A percentile compares a stretch with the other conserved stretches of the same genome.
These are phyloP conservation scores for Penicillium desertorum DNA, from an alignment of 495 filamentous ascomycete genomes.

Conservation along the genomic window DNA sequence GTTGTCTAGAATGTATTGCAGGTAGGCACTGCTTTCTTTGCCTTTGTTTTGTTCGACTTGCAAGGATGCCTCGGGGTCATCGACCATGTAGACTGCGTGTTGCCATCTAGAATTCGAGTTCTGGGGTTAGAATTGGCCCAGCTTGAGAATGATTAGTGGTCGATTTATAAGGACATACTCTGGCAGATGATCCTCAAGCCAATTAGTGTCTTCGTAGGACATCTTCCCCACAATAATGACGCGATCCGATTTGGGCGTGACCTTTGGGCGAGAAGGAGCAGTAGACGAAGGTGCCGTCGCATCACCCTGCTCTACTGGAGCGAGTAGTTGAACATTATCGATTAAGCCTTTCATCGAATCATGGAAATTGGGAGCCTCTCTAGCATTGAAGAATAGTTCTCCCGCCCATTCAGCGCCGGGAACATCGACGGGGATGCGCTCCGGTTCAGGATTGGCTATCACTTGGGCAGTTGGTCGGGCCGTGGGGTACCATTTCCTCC, in stretches of 20 bases:
- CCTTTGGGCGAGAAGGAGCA: constrained; percentile 16
- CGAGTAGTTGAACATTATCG: neutral
- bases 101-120: constrained; percentile 37
- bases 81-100: constrained; percentile 57
- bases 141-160: neutral
- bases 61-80: constrained; percentile 51
- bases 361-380: neutral
- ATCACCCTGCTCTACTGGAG: neutral
- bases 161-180: constrained; percentile 29
- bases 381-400: constrained; percentile 6
- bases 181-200: constrained; percentile 40
- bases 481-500: constrained; percentile 12
- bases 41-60: constrained; percentile 46
- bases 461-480: constrained; percentile 14
- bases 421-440: constrained; percentile 24
- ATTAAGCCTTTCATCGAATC: neutral
- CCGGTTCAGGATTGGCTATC: constrained; percentile 9
- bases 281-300: constrained; percentile 11
- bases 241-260: constrained; percentile 29
- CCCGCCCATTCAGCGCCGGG: constrained; percentile 16
- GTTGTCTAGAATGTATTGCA: constrained; percentile 53
- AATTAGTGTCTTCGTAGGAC: constrained; percentile 40
- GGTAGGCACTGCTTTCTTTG: constrained; percentile 49
- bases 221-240: constrained; percentile 42
- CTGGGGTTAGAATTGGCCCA: neutral